Conservation (phyloP, 139 green algal genomes). For the Ettlia oleoabundans region DNA sequence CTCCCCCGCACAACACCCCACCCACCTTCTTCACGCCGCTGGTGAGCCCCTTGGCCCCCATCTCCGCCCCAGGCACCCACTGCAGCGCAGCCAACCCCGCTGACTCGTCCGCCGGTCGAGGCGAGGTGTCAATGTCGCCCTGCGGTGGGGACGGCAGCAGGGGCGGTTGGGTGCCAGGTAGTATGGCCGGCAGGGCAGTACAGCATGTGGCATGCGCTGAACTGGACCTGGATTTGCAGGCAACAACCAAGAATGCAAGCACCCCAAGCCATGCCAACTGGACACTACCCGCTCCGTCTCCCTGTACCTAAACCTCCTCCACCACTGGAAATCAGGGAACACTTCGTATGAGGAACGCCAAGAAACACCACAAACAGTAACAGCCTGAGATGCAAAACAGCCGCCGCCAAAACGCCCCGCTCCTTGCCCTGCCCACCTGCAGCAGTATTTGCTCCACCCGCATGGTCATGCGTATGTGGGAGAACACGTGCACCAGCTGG, state of each 20-base stretch:
- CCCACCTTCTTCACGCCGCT: slow-evolving; percentile 65
- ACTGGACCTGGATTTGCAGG: no score
- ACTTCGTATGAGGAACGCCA: no score
- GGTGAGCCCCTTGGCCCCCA: slow-evolving; percentile 47
- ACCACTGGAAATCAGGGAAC: no score
- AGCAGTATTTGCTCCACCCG: slow-evolving; percentile 60
- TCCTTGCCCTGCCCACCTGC: slow-evolving; percentile 4
- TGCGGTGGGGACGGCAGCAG: not conserved
- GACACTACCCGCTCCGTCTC: no score
- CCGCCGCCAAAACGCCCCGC: not conserved
- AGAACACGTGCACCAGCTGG: slow-evolving; percentile 67
- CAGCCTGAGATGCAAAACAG: not conserved
- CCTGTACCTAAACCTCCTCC: no score
- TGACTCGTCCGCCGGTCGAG: not conserved
- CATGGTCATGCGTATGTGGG: slow-evolving; percentile 73
- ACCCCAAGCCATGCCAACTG: no score
- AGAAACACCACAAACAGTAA: not conserved
- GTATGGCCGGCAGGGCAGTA: not conserved
- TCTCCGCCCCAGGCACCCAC: slow-evolving; percentile 49
- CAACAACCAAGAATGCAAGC: no score
- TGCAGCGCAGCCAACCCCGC: slow-evolving; percentile 4
- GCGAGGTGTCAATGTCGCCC: not conserved
- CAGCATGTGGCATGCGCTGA: not conserved
- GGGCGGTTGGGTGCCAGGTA: not conserved
- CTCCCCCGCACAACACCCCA: no score